Percentiles rank a stretch among this genome's conserved stretches.
Conservation (phyloP, 805 yeast species). For the Candida ponderosae region DNA sequence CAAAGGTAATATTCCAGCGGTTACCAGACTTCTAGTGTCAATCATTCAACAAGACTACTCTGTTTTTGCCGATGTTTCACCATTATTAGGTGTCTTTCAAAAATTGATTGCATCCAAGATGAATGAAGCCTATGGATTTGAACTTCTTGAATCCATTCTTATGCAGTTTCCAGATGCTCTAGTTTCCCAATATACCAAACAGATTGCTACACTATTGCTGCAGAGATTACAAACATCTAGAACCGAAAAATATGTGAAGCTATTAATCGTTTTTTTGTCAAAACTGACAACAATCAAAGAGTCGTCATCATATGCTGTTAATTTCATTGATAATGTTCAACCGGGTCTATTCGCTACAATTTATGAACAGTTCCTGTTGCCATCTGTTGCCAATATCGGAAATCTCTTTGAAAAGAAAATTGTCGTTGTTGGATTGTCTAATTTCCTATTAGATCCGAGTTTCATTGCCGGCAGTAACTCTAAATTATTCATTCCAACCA, state of each 20-base stretch:
- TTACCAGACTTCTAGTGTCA: constrained; percentile 69
- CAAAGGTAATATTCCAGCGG: constrained; percentile 89
- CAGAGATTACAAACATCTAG: constrained; percentile 74
- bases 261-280: constrained; percentile 58
- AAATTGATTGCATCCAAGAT: constrained; percentile 79
- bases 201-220: constrained; percentile 68
- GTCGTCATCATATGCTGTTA: constrained; percentile 43
- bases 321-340: constrained; percentile 70
- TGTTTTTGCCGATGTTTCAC: constrained; percentile 45
- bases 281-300: constrained; percentile 37
- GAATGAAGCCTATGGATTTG: constrained; percentile 80
- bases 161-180: constrained; percentile 41
- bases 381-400: constrained; percentile 36
- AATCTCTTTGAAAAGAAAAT: constrained; percentile 50
- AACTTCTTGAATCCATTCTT: constrained; percentile 65
- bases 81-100: constrained; percentile 94
- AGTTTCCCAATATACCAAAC: constrained; percentile 50
- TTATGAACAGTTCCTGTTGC: constrained; percentile 30
- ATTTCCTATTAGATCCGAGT: constrained; percentile 29
- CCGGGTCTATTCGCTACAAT: constrained; percentile 44
- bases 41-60: constrained; percentile 37
- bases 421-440: constrained; percentile 40
- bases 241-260: constrained; percentile 74
- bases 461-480: constrained; percentile 34
- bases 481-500: constrained; percentile 30